Percentiles rank a stretch among this genome's conserved stretches.
These are phyloP conservation scores for Coelastrella sp. DNA, from an alignment of 139 green algal species.

Conservation along the genomic window DNA sequence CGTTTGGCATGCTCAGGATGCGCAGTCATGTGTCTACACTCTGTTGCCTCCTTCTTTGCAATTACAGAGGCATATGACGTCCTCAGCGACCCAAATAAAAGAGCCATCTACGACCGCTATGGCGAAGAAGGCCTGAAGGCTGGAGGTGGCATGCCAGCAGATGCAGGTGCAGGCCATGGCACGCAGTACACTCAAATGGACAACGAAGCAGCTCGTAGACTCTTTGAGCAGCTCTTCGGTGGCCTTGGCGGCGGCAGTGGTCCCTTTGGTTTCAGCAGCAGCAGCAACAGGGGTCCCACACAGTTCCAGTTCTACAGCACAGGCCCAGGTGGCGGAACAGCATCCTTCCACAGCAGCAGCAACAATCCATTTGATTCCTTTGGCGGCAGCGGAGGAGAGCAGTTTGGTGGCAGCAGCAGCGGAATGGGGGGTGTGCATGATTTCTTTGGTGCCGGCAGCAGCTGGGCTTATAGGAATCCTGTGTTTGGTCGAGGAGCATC, in stretches of 20 bases:
- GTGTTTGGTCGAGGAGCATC: neutral
- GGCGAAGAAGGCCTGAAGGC: constrained; percentile 91
- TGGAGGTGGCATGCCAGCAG: neutral
- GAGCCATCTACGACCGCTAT: constrained; percentile 82
- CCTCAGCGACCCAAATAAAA: constrained; percentile 85
- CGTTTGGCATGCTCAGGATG: neutral
- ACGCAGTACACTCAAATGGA: constrained; percentile 5
- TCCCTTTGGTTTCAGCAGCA: neutral
- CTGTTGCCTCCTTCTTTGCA: neutral
- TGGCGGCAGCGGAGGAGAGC: neutral
- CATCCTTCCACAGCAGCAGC: neutral
- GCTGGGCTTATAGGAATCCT: neutral
- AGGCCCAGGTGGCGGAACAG: neutral
- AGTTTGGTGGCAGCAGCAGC: neutral
- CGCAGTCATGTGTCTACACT: neutral
- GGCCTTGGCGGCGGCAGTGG: neutral
- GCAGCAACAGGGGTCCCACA: neutral
- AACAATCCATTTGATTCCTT: neutral
- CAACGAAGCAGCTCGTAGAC: neutral
- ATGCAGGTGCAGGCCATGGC: neutral
- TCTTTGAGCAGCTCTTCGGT: constrained; percentile 43
- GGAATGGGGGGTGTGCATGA: neutral
- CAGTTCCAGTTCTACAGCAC: neutral
- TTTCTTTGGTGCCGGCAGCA: neutral
- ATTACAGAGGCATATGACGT: constrained; percentile 85